phyloP scores from a whole-genome alignment of 805 yeast genomes.

The Kuraishia ogatae region DNA sequence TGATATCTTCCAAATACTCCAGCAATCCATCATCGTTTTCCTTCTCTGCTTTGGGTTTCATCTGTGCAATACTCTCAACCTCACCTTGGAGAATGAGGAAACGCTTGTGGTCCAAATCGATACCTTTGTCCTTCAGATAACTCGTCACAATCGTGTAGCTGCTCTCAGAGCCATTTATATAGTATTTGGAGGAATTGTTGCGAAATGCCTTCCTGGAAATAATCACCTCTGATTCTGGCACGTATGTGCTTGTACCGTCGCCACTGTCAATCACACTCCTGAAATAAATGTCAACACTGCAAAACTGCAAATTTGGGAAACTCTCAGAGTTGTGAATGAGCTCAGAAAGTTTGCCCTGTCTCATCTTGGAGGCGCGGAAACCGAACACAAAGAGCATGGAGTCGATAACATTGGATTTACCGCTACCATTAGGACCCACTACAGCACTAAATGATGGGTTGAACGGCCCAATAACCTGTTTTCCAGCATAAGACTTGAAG shows the following conservation, averaged over 20 bases:
- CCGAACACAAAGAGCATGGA: slow-evolving; percentile 97
- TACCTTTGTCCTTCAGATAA: slow-evolving; percentile 70
- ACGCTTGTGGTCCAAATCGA: slow-evolving; percentile 91
- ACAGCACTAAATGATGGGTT: slow-evolving; percentile 91
- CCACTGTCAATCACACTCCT: slow-evolving; percentile 59
- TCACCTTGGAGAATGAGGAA: slow-evolving; percentile 95
- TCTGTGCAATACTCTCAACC: slow-evolving; percentile 95
- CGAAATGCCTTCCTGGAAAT: slow-evolving; percentile 74
- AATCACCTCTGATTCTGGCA: slow-evolving; percentile 52
- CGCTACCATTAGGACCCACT: slow-evolving; percentile 98
- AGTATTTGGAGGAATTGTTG: slow-evolving; percentile 73
- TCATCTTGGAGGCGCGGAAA: slow-evolving; percentile 91
- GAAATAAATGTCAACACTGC: slow-evolving; percentile 90
- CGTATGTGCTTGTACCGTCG: slow-evolving; percentile 27
- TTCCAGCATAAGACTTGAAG: slow-evolving; percentile 94
- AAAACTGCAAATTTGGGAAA: slow-evolving; percentile 54
- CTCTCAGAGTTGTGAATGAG: slow-evolving; percentile 85
- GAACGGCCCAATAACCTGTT: slow-evolving; percentile 90
- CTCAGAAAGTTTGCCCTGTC: slow-evolving; percentile 90
- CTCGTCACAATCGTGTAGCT: slow-evolving; percentile 72
- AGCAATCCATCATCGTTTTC: slow-evolving; percentile 89
- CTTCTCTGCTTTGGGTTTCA: slow-evolving; percentile 94
- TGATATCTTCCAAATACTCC: slow-evolving; percentile 93
- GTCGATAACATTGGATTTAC: slow-evolving; percentile 96
- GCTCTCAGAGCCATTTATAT: slow-evolving; percentile 60